Evolutionary conservation across 306 rosid species (phyloP), one percentile per base, ranked within the genome.

Genomic region (Lathyrus aphaca): DNA sequence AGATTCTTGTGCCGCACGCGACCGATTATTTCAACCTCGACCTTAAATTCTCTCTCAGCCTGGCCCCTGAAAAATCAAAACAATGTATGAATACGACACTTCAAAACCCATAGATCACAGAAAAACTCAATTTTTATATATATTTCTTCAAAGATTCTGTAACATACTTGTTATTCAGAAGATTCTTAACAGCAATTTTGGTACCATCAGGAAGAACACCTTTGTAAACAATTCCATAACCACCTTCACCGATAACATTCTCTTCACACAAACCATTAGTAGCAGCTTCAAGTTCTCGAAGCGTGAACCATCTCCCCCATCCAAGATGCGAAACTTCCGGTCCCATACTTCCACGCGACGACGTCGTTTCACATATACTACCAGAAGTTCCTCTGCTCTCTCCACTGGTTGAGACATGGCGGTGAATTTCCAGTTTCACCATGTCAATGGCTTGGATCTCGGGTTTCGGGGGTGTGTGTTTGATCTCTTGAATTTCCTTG

Each of bases 1-100:
- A 95, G 97, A 87, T 91, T 95, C 85, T 95, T 95, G 82, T 95
- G 99, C 63, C 97, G 84, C 64, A 95, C 99, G 6, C 99, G 96
- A 50, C 97, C 99, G 76, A 95, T 95, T 21, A 63, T 86, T 84
- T 95, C 99, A 39, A 95, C 99, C 86, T 95, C 99, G 17, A 79
- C 97, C 79, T 87, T 89, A 71, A 95, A 95, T 64, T 95, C 99
- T 80, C 78, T 95, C 85, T 91, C 99, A 58, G 99, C 99, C 79
- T 95, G 99, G 79, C 99, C 99, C 84, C 97, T 95, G 76, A 61
- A 76, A 68, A 74, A 8, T 27, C 66, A 53, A 48, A 69, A 60
- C 16, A 64, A 38, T 18, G 10, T 27, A 40, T n/a, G 19, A 7
- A 4, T 49, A 11, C 11, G 15, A 67, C 58, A 42, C 15, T 37